These are phyloP conservation scores for Colletotrichum eremochloae DNA, from an alignment of 2,329 filamentous ascomycete species.

Conservation along the genomic window DNA sequence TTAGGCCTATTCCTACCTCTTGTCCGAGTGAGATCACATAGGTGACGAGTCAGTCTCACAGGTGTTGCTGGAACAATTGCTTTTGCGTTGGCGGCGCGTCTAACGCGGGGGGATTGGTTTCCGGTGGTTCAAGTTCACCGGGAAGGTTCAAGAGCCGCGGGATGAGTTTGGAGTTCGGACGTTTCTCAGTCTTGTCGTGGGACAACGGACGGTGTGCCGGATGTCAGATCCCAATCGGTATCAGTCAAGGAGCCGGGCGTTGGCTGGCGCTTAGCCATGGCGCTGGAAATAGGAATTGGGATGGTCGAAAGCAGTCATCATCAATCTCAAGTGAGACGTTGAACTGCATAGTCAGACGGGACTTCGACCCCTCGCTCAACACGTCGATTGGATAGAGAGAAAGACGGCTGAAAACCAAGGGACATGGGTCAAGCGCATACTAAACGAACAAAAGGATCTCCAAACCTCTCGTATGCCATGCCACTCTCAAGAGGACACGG, in stretches of 20 bases:
- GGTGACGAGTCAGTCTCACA: background rate
- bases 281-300: conserved; percentile 31
- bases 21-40: conserved; percentile 11
- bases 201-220: conserved; percentile 33
- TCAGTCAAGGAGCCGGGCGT: conserved; percentile 28
- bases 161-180: conserved; percentile 22
- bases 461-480: background rate
- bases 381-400: background rate
- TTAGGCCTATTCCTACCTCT: conserved; percentile 7
- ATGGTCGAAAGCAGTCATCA: conserved; percentile 14
- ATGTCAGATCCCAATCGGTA: conserved; percentile 17
- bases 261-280: conserved; percentile 28
- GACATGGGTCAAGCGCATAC: background rate
- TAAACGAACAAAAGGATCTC: background rate
- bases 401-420: background rate
- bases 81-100: conserved; percentile 24
- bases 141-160: conserved; percentile 23
- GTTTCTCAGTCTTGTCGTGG: conserved; percentile 30
- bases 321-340: conserved; percentile 27
- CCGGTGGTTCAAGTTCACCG: conserved; percentile 4
- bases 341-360: conserved; percentile 21
- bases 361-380: conserved; percentile 2
- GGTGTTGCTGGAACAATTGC: background rate
- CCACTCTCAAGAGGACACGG: background rate
- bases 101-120: conserved; percentile 3